phyloP scores from a whole-genome alignment of 192 early-diverging fungal genomes.

The Glomus cerebriforme region DNA sequence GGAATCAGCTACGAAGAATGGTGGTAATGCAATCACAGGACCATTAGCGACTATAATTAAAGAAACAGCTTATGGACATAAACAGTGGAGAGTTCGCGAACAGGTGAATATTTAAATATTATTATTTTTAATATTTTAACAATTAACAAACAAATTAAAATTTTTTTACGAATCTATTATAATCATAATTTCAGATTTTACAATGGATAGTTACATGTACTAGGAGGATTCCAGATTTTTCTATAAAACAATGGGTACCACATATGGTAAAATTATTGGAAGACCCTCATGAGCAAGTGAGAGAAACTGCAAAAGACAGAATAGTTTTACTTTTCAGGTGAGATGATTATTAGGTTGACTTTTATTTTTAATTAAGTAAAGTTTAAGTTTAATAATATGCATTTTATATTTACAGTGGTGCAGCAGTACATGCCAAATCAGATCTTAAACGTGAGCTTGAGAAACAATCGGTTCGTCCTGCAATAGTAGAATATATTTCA shows the following conservation, averaged over 20 bases:
- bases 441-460: conserved; percentile 21
- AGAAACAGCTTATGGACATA: conserved; percentile 23
- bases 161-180: background rate
- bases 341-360: background rate
- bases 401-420: conserved; percentile 1
- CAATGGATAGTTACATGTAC: conserved; percentile 14
- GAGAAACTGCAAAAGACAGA: conserved; percentile 23
- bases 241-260: conserved; percentile 19
- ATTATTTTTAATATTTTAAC: background rate
- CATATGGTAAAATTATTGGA: conserved; percentile 27
- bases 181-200: conserved; percentile 9
- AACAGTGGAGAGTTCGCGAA: conserved; percentile 29
- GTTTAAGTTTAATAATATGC: background rate
- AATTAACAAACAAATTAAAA: background rate
- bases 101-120: conserved; percentile 1
- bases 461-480: conserved; percentile 9
- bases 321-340: conserved; percentile 26
- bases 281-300: conserved; percentile 27
- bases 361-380: background rate
- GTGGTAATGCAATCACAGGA: background rate
- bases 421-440: conserved; percentile 22
- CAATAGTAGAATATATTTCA: conserved; percentile 6
- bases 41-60: conserved; percentile 12
- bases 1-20: background rate
- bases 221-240: conserved; percentile 10